Conservation (phyloP, 2,329 filamentous ascomycete genomes). For the Hymenotorrendiella dingleyae region DNA sequence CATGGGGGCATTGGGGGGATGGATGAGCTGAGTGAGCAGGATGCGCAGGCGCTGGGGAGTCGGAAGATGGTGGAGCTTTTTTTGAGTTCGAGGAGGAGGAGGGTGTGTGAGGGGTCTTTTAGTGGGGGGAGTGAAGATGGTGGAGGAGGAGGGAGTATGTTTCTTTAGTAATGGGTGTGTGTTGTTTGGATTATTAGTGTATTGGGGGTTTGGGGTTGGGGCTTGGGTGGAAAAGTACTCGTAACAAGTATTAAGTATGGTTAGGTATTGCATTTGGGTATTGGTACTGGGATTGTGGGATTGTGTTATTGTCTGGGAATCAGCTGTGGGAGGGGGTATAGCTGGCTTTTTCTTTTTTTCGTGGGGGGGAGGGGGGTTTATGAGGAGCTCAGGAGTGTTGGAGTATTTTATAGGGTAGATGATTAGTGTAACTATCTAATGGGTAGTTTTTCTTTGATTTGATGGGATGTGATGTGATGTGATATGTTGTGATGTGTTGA, state of each 20-base stretch:
- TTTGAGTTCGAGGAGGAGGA: conserved; percentile 42
- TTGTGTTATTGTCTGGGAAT: conserved; percentile 32
- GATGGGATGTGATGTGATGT: too few relatives aligned
- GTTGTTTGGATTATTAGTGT: background rate
- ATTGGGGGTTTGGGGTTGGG: too few relatives aligned
- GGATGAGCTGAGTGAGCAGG: conserved; percentile 12
- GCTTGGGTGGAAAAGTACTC: too few relatives aligned
- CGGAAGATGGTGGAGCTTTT: conserved; percentile 50
- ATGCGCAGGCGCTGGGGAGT: conserved; percentile 38
- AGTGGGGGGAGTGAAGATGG: conserved; percentile 21
- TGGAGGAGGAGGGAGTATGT: background rate
- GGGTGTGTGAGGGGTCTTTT: conserved; percentile 36
- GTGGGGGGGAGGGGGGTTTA: conserved; percentile 34
- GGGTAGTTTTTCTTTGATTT: too few relatives aligned
- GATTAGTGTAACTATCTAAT: too few relatives aligned
- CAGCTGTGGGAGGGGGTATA: conserved; percentile 44
- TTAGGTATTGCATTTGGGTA: too few relatives aligned
- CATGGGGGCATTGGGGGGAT: conserved; percentile 10
- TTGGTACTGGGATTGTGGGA: background rate
- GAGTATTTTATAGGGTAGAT: too few relatives aligned
- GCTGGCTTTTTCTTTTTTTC: conserved; percentile 41
- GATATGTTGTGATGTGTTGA: too few relatives aligned
- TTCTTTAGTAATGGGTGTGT: background rate
- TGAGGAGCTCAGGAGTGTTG: conserved; percentile 60
- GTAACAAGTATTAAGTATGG: too few relatives aligned